Evolutionary conservation across 2,329 filamentous ascomycete genomes (phyloP), one percentile per base, ranked within the genome.

Genomic region (Trichoderma afroharzianum): DNA sequence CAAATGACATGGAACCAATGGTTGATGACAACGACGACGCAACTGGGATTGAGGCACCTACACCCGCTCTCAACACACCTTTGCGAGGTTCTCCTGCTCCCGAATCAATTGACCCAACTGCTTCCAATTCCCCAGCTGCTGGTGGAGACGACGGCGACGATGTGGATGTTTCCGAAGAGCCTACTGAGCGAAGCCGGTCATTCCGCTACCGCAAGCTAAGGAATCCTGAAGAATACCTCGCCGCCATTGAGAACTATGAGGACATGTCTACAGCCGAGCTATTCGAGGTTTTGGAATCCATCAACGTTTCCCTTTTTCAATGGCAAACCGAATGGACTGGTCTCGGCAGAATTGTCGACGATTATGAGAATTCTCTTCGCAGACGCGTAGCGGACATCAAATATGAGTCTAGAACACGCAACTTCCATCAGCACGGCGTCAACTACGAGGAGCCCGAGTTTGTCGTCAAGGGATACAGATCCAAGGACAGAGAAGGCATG

Each of bases 241-340:
- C 83, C 2, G 80, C 83, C 2, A 78, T 90, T 32, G 82, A 88
- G 68, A 82, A 88, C 71, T 81, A 82, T 74, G 85, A 88, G 73
- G 80, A 85, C 11, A 83, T 89, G 78, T 77, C 82, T 2, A 82
- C 81, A 1, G 80, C 80, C 5, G 84, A 87, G 18, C 78, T 89
- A 8, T 85, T 82, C 47, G 78, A 81, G 33, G 77, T 82, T 8
- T 75, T 88, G 5, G 82, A 84, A 11, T 81, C 83, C 32, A 80
- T 84, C 67, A 85, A 85, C 71, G 74, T 83, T 28, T 82, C 83
- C 3, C 75, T 90, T 64, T 77, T 81, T n/a, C 80, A 84, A 24
- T 89, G 85, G 82, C 86, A 90, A 74, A 77, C 82, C 1, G 88
- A 90, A 75, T 90, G 83, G 80, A 82, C 81, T n/a, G 80, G 82